Evolutionary conservation across 331 rosid genomes (phyloP).

Genomic region (Dryas integrifolia): DNA sequence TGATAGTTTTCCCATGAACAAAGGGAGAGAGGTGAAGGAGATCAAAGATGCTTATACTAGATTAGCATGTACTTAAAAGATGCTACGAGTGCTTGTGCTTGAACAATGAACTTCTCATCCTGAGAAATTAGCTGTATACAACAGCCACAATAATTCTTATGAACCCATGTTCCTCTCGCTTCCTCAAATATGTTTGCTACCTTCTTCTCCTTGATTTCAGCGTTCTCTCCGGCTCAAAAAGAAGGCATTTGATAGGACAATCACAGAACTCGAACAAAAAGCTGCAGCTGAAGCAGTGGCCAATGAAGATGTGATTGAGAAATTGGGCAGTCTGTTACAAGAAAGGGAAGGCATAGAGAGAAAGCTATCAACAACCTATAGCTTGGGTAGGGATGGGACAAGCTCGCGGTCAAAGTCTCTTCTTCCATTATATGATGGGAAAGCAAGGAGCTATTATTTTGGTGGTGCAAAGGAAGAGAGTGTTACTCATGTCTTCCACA

Average conservation of each 20-base stretch:
- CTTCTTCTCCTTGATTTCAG: conserved; percentile 29
- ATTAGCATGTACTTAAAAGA: too few species aligned
- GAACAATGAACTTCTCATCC: background rate
- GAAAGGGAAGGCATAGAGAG: conserved; percentile 56
- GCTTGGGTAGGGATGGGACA: conserved; percentile 58
- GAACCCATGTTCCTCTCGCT: background rate
- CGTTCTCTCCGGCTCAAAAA: conserved; percentile 57
- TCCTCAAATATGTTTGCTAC: background rate
- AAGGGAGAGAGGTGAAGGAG: background rate
- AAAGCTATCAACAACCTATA: conserved; percentile 63
- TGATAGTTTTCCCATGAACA: background rate
- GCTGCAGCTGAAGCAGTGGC: conserved; percentile 41
- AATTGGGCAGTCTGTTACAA: conserved; percentile 36
- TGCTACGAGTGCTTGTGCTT: conserved; percentile 34
- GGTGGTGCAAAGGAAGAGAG: conserved; percentile 29
- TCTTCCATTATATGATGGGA: conserved; percentile 48
- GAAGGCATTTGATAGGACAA: conserved; percentile 54
- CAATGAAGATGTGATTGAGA: conserved; percentile 39
- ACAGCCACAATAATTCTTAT: too few species aligned
- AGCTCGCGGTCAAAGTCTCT: conserved; percentile 41
- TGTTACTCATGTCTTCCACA: conserved; percentile 31
- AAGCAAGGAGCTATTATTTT: conserved; percentile 37
- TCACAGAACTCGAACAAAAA: conserved; percentile 51
- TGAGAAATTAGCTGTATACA: too few species aligned
- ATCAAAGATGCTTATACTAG: too few species aligned